phyloP scores from a whole-genome alignment of 2,329 filamentous ascomycete genomes.

The Meredithiella fracta region DNA sequence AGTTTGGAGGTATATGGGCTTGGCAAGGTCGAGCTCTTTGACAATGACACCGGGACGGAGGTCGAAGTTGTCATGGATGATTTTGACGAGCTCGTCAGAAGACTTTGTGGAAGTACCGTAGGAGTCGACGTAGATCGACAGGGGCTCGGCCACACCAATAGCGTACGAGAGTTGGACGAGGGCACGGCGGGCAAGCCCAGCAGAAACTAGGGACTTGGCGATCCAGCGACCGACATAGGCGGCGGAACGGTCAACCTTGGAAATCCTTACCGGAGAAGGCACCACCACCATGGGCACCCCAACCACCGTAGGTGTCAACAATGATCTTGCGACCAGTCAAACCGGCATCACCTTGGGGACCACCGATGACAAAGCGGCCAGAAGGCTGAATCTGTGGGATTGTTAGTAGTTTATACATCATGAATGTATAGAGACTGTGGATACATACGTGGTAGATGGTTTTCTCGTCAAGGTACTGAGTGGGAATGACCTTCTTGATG shows the following conservation, averaged over 20 bases:
- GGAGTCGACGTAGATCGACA: constrained; percentile 93
- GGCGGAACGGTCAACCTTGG: constrained; percentile 97
- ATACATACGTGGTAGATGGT: constrained; percentile 84
- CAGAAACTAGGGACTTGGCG: constrained; percentile 88
- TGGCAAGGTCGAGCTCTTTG: constrained; percentile 84
- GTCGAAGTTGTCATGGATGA: constrained; percentile 94
- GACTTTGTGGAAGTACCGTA: constrained; percentile 87
- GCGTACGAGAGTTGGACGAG: constrained; percentile 98
- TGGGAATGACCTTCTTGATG: constrained; percentile 85
- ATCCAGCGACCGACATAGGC: constrained; percentile 98
- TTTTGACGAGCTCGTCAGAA: constrained; percentile 85
- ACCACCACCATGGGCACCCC: constrained; percentile 99
- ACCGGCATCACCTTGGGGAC: constrained; percentile 96
- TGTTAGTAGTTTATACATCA: constrained; percentile 12
- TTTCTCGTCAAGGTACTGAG: constrained; percentile 77
- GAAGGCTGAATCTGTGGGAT: constrained; percentile 70
- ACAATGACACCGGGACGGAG: constrained; percentile 96
- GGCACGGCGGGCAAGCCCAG: constrained; percentile 76
- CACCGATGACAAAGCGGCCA: constrained; percentile 96
- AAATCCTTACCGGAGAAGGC: constrained; percentile 99
- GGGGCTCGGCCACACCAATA: constrained; percentile 95
- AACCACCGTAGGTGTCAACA: constrained; percentile 98
- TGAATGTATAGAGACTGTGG: background rate
- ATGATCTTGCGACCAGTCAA: constrained; percentile 98
- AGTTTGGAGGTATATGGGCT: constrained; percentile 95